Evolutionary conservation across 305 asterid genomes (phyloP), one percentile per base, ranked within the genome.

Genomic region (Fraxinus angustifolia): DNA sequence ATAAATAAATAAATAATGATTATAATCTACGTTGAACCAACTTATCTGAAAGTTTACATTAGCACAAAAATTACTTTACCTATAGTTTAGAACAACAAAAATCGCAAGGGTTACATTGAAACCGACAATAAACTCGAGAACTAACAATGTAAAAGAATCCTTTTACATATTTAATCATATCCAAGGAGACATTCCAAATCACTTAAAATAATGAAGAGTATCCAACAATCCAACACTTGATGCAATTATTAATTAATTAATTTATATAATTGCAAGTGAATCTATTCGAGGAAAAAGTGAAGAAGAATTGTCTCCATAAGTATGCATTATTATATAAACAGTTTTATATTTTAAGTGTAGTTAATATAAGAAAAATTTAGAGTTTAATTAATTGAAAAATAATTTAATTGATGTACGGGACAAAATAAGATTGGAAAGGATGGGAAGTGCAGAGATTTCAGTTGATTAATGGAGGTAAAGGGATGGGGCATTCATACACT

Each of bases 361-460:
- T 65, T 26, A 26, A 11, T 30, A 28, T 68, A 68, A 68, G 38
- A 26, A 28, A 14, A 30, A 23, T 8, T 21, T 21, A 8, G 74
- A 16, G 11, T 30, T 70, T 16, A 6, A 30, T 12, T 3, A 1
- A 53, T 53, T 53, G 62, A 70, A 58, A 76, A 78, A 67, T 2
- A 31, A 48, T 75, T 34, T 28, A 14, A 67, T 35, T 19, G 60
- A 53, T 40, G 33, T 19, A 79, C 11, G 90, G 85, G 93, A 93
- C 97, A 93, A 83, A 88, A 81, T 38, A 90, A 87, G 88, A 85
- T 84, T 87, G 97, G 88, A 86, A 80, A 90, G 93, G 90, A 93
- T 92, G 98, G 97, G 92, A 86, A 89, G 90, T 87, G 89, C 98
- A 94, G 97, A 90, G 92, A 89, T 90, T 88, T 96, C 96, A 91